Conservation (phyloP, 441 rosid species). For the Erodium texanum region DNA sequence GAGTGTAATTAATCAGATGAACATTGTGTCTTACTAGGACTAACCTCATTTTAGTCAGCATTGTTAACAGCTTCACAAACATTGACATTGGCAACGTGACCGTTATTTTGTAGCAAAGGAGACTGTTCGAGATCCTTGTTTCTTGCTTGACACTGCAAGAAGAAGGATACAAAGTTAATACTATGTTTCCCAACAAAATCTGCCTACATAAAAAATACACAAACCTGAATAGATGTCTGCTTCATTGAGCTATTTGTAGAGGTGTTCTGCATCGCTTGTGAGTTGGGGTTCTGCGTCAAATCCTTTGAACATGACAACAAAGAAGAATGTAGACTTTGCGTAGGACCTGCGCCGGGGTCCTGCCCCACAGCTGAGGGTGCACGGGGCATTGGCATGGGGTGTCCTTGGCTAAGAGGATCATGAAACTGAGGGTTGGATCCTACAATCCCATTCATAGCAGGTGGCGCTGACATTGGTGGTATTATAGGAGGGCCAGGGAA, state of each 20-base stretch:
- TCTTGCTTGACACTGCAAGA: slow-evolving; percentile 27
- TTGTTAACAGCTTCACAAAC: slow-evolving; percentile 17
- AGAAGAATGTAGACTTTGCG: too few relatives aligned
- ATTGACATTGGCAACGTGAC: slow-evolving; percentile 23
- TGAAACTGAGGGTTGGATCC: slow-evolving; percentile 41
- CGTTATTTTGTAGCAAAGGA: slow-evolving; percentile 23
- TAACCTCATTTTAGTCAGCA: slow-evolving; percentile 21
- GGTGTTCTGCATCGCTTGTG: slow-evolving; percentile 13
- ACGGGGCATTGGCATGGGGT: slow-evolving; percentile 36
- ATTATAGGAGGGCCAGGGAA: slow-evolving; percentile 36
- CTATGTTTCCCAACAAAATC: too few relatives aligned
- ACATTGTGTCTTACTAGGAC: slow-evolving; percentile 7
- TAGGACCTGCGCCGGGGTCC: slow-evolving; percentile 4
- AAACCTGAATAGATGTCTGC: slow-evolving; percentile 17
- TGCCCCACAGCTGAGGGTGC: slow-evolving; percentile 11
- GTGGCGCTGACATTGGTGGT: slow-evolving; percentile 10
- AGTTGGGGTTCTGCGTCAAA: slow-evolving; percentile 10
- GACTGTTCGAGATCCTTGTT: slow-evolving; percentile 28
- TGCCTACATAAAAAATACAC: neutral
- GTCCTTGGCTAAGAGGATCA: slow-evolving; percentile 44
- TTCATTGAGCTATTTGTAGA: slow-evolving; percentile 19
- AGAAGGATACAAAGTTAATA: slow-evolving; percentile 9
- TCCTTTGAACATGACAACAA: slow-evolving; percentile 23
- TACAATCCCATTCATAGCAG: slow-evolving; percentile 30
- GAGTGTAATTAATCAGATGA: neutral